Base-by-base conservation (phyloP, 306 rosid species). In the Quillaja saponaria region DNA sequence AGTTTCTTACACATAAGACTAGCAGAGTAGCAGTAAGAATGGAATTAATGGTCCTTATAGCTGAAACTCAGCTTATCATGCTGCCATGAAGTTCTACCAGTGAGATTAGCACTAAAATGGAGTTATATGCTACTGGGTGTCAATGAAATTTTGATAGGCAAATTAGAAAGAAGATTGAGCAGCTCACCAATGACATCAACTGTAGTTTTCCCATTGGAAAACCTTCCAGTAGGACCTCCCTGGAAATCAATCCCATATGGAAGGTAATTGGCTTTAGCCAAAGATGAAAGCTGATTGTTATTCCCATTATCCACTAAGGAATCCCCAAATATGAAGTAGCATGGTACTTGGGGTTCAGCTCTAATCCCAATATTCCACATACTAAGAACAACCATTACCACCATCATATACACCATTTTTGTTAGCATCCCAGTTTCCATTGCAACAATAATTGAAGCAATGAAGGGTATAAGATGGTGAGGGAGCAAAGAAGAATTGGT, bases 271-370 rank as follows among this genome's bases (percentile, higher is more conserved):
- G 99, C 95, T 77, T 81, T 89, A 6, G 96, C 99, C 60, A 86
- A 59, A 39, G 99, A 86, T 2, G 28, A 47, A 33, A 92, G 99
- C 53, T 64, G 80, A 63, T 92, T 89, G 50, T 89, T 92, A 61
- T 92, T 92, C 16, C 96, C 96, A 78, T 85, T 84, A 58, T 92
- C 96, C 28, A 90, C 96, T 81, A 83, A 63, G 0, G 96, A 92
- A 69, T 92, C 99, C 3, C 99, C 99, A 76, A 92, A 92, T 0
- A 89, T 82, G 85, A 92, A 92, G 74, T 82, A 92, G 64, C 99
- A 86, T 31, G 96, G 95, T 33, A 72, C 95, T 81, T 80, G 85
- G 17, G 83, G 88, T 25, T 67, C 96, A 35, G 38, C 79, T 74
- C 64, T 70, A 12, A 49, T 78, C 19, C 61, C 69, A 58, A 47